A percentile compares a stretch with the other conserved stretches of the same genome.
These are phyloP conservation scores for Arabis hirsuta DNA, from an alignment of 345 rosid genomes.

Conservation along the genomic window DNA sequence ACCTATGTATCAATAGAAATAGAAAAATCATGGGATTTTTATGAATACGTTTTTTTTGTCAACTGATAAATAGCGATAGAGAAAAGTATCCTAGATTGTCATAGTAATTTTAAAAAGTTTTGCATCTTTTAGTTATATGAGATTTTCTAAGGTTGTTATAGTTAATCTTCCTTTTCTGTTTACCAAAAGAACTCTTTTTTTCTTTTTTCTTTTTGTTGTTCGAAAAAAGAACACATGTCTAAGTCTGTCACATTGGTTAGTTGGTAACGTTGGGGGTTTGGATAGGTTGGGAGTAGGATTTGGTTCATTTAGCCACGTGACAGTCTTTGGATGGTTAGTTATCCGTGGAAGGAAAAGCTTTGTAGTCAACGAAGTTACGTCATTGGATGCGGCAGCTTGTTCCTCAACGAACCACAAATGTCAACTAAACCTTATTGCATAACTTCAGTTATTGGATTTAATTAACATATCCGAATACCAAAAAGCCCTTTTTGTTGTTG, in stretches of 20 bases:
- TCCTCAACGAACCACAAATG: conserved; percentile 28
- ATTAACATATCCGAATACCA: background rate
- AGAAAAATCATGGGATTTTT: too few relatives aligned
- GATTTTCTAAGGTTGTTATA: too few relatives aligned
- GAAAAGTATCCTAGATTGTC: too few relatives aligned
- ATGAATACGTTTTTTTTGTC: too few relatives aligned
- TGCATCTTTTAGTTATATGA: too few relatives aligned
- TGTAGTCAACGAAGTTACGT: conserved; percentile 24
- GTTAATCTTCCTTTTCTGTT: too few relatives aligned
- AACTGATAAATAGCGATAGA: too few relatives aligned
- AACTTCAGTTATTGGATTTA: background rate
- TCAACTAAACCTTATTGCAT: conserved; percentile 34
- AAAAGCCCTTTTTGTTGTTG: background rate
- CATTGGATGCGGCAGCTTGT: conserved; percentile 30
- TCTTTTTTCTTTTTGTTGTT: too few relatives aligned
- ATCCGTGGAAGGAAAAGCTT: conserved; percentile 36
- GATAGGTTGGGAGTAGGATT: conserved; percentile 20
- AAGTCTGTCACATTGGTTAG: conserved; percentile 20
- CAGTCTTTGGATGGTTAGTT: conserved; percentile 12
- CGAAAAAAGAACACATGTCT: background rate
- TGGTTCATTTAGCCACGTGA: conserved; percentile 28
- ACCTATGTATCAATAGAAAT: too few relatives aligned
- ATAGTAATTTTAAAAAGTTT: too few relatives aligned
- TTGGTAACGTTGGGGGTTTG: conserved; percentile 35
- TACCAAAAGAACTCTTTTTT: too few relatives aligned